Base-by-base conservation (phyloP, 2,329 filamentous ascomycete genomes). In the Gyromitra esculenta region DNA sequence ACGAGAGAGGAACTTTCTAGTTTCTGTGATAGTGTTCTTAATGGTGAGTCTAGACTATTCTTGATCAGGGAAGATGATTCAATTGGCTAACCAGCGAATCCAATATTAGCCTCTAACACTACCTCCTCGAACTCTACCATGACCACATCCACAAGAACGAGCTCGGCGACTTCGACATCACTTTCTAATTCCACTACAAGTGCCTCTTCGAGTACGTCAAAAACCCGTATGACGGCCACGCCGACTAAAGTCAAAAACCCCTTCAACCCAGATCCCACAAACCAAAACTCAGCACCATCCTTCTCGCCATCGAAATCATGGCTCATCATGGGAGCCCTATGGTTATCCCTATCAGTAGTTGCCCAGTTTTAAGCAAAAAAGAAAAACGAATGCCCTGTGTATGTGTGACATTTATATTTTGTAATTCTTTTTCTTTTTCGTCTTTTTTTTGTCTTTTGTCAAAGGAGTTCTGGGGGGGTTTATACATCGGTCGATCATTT, bases 291-390 rank as follows among this genome's bases (percentile, higher is more conserved):
- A 41, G 54, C 54, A 39, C 6, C 66, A 18, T 15, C 25, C 0
- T 60, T 69, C 39, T 50, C 43, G 9, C 41, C n/a, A 37, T 39
- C 66, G 18, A 50, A 18, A 6, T 39, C 41, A 13, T 39, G 54
- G 54, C 13, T 69, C 6, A 35, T 60, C 4, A 21, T 69, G 6
- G 66, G 66, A 21, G 18, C 66, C 6, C 11, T 69, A 21, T 69
- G 66, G 66, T 9, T 59, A 11, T 50, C 54, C 31, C 50, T 69
- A 4, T 15, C 41, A 11, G 25, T 69, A 4, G 8, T 69, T 69
- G 9, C 66, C 25, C 25, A 39, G 11, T 15, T 60, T 41, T 69
- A 68, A 31, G 25, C 25, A 31, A 8, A 15, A 62, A 21, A 1
- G 18, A 31, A 1, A 13, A 11, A n/a, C 11, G 57, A 8, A 57